Evolutionary conservation across 2,329 filamentous ascomycete species (phyloP).

Genomic region (Neonectria sp.): DNA sequence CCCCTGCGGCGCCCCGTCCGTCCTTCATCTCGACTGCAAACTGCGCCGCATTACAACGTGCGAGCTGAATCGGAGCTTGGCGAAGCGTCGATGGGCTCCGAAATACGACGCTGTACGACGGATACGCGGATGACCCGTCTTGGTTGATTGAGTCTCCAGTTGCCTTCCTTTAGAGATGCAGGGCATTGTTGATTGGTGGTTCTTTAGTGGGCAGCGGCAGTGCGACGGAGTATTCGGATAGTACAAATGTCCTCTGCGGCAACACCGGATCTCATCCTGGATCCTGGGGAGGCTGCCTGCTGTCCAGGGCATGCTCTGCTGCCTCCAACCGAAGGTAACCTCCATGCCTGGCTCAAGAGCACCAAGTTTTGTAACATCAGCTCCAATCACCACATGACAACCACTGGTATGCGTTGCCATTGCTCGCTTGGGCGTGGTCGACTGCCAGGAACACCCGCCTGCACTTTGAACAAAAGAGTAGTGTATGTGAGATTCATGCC

Average conservation of each 20-base stretch:
- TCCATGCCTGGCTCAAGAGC: too few relatives aligned
- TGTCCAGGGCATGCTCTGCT: background rate
- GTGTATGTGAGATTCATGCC: too few relatives aligned
- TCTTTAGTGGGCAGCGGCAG: background rate
- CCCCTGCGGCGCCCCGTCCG: background rate
- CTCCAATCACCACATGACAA: too few relatives aligned
- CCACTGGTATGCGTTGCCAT: too few relatives aligned
- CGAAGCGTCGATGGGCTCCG: background rate
- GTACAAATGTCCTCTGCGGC: too few relatives aligned
- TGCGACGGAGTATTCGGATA: background rate
- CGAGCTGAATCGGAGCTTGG: background rate
- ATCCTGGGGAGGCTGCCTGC: background rate
- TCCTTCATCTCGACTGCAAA: background rate
- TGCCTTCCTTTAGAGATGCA: too few relatives aligned
- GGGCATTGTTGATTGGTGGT: background rate
- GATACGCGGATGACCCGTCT: background rate
- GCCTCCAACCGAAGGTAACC: too few relatives aligned
- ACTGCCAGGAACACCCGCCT: too few relatives aligned
- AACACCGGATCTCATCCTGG: background rate
- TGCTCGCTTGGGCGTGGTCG: too few relatives aligned
- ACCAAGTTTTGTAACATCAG: too few relatives aligned
- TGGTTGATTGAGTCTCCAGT: background rate
- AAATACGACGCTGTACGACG: background rate
- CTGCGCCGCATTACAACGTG: constrained; percentile 10
- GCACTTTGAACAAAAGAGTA: too few relatives aligned